Percentiles rank a stretch among this genome's conserved stretches.
Conservation (phyloP, 129 eudicot species). For the Helichrysum umbraculigerum region DNA sequence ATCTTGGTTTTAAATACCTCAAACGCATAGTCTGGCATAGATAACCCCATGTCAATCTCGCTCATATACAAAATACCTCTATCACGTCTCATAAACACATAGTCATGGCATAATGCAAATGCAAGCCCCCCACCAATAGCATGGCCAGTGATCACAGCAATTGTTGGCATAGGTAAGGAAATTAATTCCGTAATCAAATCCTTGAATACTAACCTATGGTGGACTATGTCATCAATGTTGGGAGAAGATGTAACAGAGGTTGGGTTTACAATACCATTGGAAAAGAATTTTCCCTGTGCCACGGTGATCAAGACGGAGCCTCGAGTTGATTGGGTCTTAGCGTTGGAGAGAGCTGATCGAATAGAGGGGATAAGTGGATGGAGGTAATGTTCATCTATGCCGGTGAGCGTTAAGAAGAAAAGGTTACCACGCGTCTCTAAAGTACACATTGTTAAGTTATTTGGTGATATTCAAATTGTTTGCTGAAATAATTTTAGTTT, state of each 20-base stretch:
- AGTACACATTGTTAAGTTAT: background rate
- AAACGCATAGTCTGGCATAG: background rate
- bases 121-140: constrained; percentile 63
- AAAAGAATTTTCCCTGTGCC: constrained; percentile 1
- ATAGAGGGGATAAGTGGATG: constrained; percentile 1
- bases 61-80: constrained; percentile 52
- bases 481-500: background rate
- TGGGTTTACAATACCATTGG: background rate
- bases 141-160: constrained; percentile 68
- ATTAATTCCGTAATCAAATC: constrained; percentile 44
- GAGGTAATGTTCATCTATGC: background rate
- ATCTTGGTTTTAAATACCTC: background rate
- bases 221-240: background rate
- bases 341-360: constrained; percentile 2
- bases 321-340: background rate
- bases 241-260: background rate
- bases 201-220: constrained; percentile 37
- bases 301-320: constrained; percentile 4
- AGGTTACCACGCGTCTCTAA: constrained; percentile 7
- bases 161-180: constrained; percentile 69
- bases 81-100: constrained; percentile 47
- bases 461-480: background rate
- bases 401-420: constrained; percentile 5
- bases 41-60: constrained; percentile 46
- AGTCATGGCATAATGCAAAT: constrained; percentile 65